phyloP scores from a whole-genome alignment of 1,284 basidiomycete genomes.

The Rugosomyces carneus region DNA sequence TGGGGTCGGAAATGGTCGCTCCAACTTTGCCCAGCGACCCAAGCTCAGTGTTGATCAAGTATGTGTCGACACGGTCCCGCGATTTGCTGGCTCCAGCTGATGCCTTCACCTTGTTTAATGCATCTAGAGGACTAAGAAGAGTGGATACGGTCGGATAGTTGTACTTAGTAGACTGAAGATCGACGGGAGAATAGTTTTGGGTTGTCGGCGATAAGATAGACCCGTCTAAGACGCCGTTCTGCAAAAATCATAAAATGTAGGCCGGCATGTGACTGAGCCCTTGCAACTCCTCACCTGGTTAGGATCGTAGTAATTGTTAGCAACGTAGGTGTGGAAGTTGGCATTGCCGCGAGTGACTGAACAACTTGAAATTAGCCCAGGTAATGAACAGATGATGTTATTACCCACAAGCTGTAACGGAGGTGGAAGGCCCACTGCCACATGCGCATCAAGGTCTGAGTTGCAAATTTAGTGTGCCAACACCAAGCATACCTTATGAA shows the following conservation, averaged over 20 bases:
- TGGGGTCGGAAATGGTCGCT: conserved; percentile 26
- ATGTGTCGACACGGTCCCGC: conserved; percentile 28
- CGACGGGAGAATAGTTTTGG: conserved; percentile 29
- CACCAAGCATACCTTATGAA: conserved; percentile 26
- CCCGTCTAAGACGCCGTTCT: conserved; percentile 30
- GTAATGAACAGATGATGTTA: background rate
- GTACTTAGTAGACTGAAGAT: conserved; percentile 26
- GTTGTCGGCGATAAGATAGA: conserved; percentile 23
- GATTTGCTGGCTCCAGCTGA: conserved; percentile 29
- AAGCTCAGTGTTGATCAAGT: conserved; percentile 28
- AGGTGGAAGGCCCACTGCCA: conserved; percentile 18
- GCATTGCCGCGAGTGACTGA: conserved; percentile 32
- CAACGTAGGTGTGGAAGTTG: conserved; percentile 31
- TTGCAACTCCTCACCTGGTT: conserved; percentile 19
- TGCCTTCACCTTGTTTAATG: conserved; percentile 25
- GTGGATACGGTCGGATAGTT: conserved; percentile 28
- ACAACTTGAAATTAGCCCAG: background rate
- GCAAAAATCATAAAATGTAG: background rate
- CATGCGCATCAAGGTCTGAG: conserved; percentile 22
- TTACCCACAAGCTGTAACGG: conserved; percentile 22
- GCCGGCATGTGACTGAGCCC: too few species aligned
- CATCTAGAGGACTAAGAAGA: conserved; percentile 27
- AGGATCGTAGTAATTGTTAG: conserved; percentile 31
- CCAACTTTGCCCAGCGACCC: conserved; percentile 28
- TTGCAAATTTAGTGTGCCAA: background rate